Conservation (phyloP, 352 stramenopile species). For the Globisporangium yorkense region DNA sequence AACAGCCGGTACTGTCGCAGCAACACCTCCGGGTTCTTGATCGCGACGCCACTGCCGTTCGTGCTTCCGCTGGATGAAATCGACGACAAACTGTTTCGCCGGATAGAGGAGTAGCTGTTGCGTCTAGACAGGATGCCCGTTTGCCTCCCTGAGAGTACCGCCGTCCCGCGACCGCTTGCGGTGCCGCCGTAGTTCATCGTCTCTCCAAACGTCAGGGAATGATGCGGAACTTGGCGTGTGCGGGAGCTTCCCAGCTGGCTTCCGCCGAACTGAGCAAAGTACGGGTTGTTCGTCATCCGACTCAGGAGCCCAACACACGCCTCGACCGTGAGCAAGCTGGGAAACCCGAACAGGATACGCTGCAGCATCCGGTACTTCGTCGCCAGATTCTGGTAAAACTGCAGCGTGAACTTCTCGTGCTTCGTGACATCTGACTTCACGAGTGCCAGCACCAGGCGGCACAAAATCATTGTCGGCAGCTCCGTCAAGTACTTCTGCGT, state of each 20-base stretch:
- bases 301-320: conserved; percentile 67
- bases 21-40: conserved; percentile 73
- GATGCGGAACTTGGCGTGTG: conserved; percentile 35
- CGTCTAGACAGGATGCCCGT: conserved; percentile 20
- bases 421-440: conserved; percentile 62
- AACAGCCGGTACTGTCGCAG: conserved; percentile 73
- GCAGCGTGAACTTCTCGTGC: conserved; percentile 53
- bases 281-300: conserved; percentile 68
- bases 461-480: conserved; percentile 73
- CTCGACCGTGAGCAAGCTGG: conserved; percentile 61
- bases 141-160: conserved; percentile 15
- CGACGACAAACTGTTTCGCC: conserved; percentile 24
- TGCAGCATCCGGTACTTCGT: conserved; percentile 75
- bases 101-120: conserved; percentile 18
- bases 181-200: conserved; percentile 38
- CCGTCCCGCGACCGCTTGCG: conserved; percentile 17
- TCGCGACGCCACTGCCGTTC: conserved; percentile 19
- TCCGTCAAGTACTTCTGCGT: conserved; percentile 56
- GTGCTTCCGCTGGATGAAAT: conserved; percentile 34
- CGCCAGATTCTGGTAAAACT: conserved; percentile 61
- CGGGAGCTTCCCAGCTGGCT: conserved; percentile 26
- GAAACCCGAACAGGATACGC: conserved; percentile 74
- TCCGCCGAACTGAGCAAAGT: conserved; percentile 53
- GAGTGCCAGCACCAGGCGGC: conserved; percentile 60
- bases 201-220: conserved; percentile 56